Conservation (phyloP, 176 grass and related monocot genomes). For the Aegilops longissima region DNA sequence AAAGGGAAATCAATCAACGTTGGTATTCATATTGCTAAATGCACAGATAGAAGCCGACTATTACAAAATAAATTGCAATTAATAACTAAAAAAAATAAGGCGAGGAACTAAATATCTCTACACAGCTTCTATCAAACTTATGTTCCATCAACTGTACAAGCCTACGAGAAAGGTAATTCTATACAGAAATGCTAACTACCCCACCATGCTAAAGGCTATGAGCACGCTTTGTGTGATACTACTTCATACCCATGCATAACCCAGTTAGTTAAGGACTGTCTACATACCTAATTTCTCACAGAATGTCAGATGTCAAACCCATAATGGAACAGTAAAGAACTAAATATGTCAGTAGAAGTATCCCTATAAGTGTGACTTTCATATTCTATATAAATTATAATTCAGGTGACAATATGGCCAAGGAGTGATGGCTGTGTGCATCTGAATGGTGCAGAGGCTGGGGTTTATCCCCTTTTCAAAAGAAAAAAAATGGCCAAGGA, state of each 20-base stretch:
- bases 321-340: constrained; percentile 18
- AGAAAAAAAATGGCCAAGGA: background rate
- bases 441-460: too few species aligned
- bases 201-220: background rate
- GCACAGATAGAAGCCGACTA: constrained; percentile 19
- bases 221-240: background rate
- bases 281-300: background rate
- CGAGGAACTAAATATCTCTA: constrained; percentile 12
- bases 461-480: too few species aligned
- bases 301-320: background rate
- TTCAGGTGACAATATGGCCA: background rate
- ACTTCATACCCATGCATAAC: background rate
- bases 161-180: background rate
- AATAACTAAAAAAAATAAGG: constrained; percentile 1
- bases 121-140: background rate
- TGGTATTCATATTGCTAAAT: constrained; percentile 26
- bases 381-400: background rate
- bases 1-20: constrained; percentile 32
- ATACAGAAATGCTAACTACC: background rate
- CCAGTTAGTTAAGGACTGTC: constrained; percentile 1
- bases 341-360: constrained; percentile 10
- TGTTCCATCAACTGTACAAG: background rate
- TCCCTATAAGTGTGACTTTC: background rate
- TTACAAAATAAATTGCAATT: constrained; percentile 1
- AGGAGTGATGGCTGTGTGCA: too few species aligned